Conservation (phyloP, 257 asterid species). For the Nicotiana knightiana region DNA sequence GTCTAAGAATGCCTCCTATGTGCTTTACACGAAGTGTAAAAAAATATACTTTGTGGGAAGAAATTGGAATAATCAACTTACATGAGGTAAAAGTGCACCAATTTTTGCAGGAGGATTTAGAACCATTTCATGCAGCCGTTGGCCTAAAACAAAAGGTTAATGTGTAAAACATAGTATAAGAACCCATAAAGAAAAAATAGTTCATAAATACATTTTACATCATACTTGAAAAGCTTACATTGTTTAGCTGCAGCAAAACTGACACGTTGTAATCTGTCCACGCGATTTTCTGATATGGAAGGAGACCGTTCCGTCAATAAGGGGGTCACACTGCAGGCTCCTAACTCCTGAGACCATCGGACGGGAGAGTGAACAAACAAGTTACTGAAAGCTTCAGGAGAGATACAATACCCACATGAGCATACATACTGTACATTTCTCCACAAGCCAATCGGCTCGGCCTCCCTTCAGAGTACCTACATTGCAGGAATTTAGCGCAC, state of each 20-base stretch:
- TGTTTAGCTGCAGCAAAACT: conserved; percentile 86
- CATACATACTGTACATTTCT: conserved; percentile 89
- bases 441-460: conserved; percentile 98
- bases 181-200: background rate
- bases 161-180: background rate
- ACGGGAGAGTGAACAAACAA: conserved; percentile 8
- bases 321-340: conserved; percentile 88
- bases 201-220: background rate
- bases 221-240: conserved; percentile 32
- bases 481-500: background rate
- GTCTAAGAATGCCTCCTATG: background rate
- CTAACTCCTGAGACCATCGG: conserved; percentile 61
- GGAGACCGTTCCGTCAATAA: conserved; percentile 73
- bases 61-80: conserved; percentile 28
- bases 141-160: conserved; percentile 43
- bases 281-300: conserved; percentile 67
- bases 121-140: conserved; percentile 81
- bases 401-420: conserved; percentile 10
- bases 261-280: conserved; percentile 82
- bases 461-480: conserved; percentile 94
- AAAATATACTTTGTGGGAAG: background rate
- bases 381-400: background rate
- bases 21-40: background rate
- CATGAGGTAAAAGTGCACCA: conserved; percentile 52
- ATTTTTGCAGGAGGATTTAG: conserved; percentile 64